Evolutionary conservation across 2,329 filamentous ascomycete genomes (phyloP).

Genomic region (Graphilbum fragrans): DNA sequence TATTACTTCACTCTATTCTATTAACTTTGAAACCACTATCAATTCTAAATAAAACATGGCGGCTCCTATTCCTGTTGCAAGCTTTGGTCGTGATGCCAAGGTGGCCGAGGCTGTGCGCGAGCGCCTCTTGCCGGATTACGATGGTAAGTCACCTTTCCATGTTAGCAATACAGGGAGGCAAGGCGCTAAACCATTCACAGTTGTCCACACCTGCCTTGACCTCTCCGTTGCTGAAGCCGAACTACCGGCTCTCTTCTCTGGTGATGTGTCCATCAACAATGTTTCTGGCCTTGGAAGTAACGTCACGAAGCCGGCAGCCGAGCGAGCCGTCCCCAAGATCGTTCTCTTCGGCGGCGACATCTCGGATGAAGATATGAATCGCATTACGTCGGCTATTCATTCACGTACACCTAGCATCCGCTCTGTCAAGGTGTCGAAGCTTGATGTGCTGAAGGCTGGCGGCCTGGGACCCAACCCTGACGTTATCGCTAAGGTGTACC

Average conservation of each 20-base stretch:
- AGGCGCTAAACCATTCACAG: too few relatives aligned
- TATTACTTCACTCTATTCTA: too few relatives aligned
- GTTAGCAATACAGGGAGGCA: too few relatives aligned
- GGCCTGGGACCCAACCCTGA: conserved; percentile 16
- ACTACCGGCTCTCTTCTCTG: conserved; percentile 84
- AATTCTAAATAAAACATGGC: conserved; percentile 6
- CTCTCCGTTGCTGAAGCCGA: conserved; percentile 74
- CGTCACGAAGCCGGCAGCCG: conserved; percentile 1
- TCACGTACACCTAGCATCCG: conserved; percentile 4
- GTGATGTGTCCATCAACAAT: conserved; percentile 61
- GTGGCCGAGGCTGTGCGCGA: conserved; percentile 8
- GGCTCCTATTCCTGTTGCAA: conserved; percentile 8
- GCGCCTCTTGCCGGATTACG: conserved; percentile 8
- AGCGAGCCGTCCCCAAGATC: conserved; percentile 11
- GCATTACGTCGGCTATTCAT: conserved; percentile 8
- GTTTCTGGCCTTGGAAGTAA: conserved; percentile 13
- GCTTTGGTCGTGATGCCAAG: conserved; percentile 9
- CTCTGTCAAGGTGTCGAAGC: conserved; percentile 14
- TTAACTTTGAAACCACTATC: too few relatives aligned
- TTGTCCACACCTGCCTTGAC: conserved; percentile 10
- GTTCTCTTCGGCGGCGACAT: conserved; percentile 14
- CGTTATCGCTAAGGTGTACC: conserved; percentile 15
- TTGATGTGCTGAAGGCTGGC: conserved; percentile 16
- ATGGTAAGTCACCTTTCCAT: conserved; percentile 4
- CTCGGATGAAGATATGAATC: conserved; percentile 9